phyloP scores from a whole-genome alignment of 2,329 filamentous ascomycete species.

The Ceratocystis colombiana region DNA sequence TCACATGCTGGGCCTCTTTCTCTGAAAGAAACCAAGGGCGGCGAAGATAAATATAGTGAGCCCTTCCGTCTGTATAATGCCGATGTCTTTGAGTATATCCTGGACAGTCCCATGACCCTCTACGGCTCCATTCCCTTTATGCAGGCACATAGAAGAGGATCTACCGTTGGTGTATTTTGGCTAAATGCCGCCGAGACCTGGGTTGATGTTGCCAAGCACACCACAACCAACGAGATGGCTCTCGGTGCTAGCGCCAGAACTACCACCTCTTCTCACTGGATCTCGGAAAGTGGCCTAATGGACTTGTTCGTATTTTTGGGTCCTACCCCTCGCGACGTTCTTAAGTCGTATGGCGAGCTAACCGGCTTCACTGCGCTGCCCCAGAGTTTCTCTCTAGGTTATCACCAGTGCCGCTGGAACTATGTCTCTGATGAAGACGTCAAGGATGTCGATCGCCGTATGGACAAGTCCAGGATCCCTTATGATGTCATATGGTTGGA shows the following conservation, averaged over 20 bases:
- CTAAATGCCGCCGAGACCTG: slow-evolving; percentile 94
- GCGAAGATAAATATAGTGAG: slow-evolving; percentile 72
- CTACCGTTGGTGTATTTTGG: slow-evolving; percentile 94
- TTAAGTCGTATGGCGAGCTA: slow-evolving; percentile 73
- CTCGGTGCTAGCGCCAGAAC: slow-evolving; percentile 60
- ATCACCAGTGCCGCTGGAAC: slow-evolving; percentile 98
- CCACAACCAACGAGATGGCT: slow-evolving; percentile 64
- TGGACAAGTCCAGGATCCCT: slow-evolving; percentile 89
- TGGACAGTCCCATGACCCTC: slow-evolving; percentile 95
- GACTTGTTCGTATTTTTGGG: slow-evolving; percentile 94
- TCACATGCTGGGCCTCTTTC: slow-evolving; percentile 85
- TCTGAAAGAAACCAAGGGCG: slow-evolving; percentile 80
- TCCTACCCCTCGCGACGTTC: slow-evolving; percentile 71
- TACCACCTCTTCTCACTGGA: slow-evolving; percentile 88
- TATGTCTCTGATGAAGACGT: slow-evolving; percentile 96
- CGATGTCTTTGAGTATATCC: slow-evolving; percentile 95
- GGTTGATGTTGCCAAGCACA: slow-evolving; percentile 84
- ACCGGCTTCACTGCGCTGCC: slow-evolving; percentile 88
- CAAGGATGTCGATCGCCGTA: slow-evolving; percentile 89
- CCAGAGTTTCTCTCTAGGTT: slow-evolving; percentile 82
- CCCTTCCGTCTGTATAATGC: slow-evolving; percentile 93
- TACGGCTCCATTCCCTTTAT: slow-evolving; percentile 97
- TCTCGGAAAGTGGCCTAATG: slow-evolving; percentile 80
- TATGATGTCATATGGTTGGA: slow-evolving; percentile 99
- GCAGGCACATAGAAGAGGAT: slow-evolving; percentile 91